These are phyloP conservation scores for Liquidambar formosana DNA, from an alignment of 164 flowering plant genomes.

Conservation along the genomic window DNA sequence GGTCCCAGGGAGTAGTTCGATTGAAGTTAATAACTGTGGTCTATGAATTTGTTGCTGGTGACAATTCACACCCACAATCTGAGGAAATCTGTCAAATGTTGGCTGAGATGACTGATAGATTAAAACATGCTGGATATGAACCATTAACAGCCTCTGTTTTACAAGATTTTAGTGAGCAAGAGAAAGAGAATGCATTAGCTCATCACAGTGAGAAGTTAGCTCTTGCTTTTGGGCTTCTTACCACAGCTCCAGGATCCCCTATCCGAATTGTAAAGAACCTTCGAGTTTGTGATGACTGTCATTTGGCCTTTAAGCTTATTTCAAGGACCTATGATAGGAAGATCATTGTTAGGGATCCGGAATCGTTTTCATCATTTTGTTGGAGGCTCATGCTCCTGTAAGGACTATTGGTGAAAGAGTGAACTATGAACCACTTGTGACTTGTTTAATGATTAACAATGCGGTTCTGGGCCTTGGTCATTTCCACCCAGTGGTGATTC, in stretches of 20 bases:
- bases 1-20: constrained; percentile 39
- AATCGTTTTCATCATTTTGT: constrained; percentile 44
- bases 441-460: too few relatives aligned
- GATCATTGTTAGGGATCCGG: constrained; percentile 39
- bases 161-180: constrained; percentile 28
- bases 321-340: constrained; percentile 26
- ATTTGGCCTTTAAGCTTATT: constrained; percentile 31
- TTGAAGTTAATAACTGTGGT: constrained; percentile 30
- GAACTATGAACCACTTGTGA: too few relatives aligned
- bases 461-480: too few relatives aligned
- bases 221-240: constrained; percentile 39
- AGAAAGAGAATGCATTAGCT: constrained; percentile 22
- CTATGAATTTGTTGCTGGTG: constrained; percentile 36
- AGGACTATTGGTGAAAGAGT: constrained; percentile 32
- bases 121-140: constrained; percentile 15
- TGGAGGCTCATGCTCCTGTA: constrained; percentile 36
- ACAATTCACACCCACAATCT: constrained; percentile 32
- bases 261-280: constrained; percentile 43
- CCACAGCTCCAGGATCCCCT: constrained; percentile 19
- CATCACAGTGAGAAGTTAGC: constrained; percentile 47
- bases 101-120: constrained; percentile 24
- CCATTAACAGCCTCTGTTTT: constrained; percentile 24
- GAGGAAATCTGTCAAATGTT: constrained; percentile 28
- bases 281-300: constrained; percentile 45
- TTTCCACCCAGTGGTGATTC: too few relatives aligned